Base-by-base conservation (phyloP, 495 filamentous ascomycete genomes). In the Penicillium psychrofluorescens region DNA sequence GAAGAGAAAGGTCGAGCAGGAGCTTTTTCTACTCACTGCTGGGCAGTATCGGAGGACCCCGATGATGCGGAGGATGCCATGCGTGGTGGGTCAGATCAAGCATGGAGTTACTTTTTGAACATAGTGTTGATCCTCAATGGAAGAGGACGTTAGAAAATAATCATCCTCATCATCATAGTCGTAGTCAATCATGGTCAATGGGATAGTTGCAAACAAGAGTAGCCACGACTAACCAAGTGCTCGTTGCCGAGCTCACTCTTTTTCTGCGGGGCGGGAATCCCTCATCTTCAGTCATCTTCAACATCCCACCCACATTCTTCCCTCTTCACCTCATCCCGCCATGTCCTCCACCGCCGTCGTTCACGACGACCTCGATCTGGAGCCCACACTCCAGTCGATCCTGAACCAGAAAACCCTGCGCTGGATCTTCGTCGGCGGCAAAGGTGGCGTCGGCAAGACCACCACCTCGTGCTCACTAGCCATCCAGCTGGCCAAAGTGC, bases 361-460 rank as follows among this genome's bases (percentile, higher is more conserved):
- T 48, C 63, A 68, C 51, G 86, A 88, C 60, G 81, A 86, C 45
- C 81, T 85, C 53, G 83, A 86, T 62, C 77, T 97, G 67, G 89
- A 94, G 73, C 88, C 94, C 12, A 88, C 88, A 32, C 86, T 99
- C 59, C 86, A 95, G 76, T 85, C 86, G 36, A 88, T 99, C 55
- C 76, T 97, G 56, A 86, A 90, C 71, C 92, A 99, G 63, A 86
- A 85, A 56, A 83, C 88, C 13, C 82, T 99, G 39, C 89, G 92
- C 50, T 99, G 94, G 94, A 95, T 99, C 64, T 99, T 99, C 58
- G 94, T 97, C 38, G 92, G 92, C 55, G 92, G 92, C 43, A 99
- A 99, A 76, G 92, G 92, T 52, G 92, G 92, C 56, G 92, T 99
- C n/a, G 92, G 92, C 58, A 99, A 99, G 75, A 99, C 92, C 10